Evolutionary conservation across 345 rosid genomes (phyloP).

Genomic region (Syzygium grande): DNA sequence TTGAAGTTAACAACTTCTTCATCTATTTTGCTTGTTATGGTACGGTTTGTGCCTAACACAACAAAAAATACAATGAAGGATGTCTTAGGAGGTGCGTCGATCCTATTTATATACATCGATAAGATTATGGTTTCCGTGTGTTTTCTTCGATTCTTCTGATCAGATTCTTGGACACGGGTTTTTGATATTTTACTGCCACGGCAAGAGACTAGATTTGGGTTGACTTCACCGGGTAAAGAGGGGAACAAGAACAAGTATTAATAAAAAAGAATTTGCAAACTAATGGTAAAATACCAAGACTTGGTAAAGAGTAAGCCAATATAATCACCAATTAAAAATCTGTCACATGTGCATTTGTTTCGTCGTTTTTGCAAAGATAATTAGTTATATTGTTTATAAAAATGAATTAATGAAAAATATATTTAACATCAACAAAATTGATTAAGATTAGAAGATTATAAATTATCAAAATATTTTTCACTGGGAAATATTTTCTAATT

Average conservation of each 20-base stretch:
- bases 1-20: neutral
- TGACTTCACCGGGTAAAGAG: neutral
- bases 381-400: neutral
- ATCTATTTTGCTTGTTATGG: neutral
- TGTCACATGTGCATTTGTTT: neutral
- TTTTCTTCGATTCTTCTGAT: neutral
- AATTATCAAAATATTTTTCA: neutral
- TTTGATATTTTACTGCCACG: neutral
- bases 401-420: neutral
- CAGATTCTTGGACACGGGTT: neutral
- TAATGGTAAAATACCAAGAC: neutral
- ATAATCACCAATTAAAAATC: neutral
- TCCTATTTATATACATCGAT: neutral
- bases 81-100: neutral
- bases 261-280: neutral
- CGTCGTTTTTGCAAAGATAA: neutral
- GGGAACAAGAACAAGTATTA: neutral
- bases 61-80: neutral
- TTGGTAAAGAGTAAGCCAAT: neutral
- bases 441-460: neutral
- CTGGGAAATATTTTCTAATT: neutral
- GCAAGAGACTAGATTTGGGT: neutral
- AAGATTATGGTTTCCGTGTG: neutral
- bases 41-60: neutral
- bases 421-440: neutral